phyloP scores from a whole-genome alignment of 1,139 yeast species.

The Pichia inconspicua region DNA sequence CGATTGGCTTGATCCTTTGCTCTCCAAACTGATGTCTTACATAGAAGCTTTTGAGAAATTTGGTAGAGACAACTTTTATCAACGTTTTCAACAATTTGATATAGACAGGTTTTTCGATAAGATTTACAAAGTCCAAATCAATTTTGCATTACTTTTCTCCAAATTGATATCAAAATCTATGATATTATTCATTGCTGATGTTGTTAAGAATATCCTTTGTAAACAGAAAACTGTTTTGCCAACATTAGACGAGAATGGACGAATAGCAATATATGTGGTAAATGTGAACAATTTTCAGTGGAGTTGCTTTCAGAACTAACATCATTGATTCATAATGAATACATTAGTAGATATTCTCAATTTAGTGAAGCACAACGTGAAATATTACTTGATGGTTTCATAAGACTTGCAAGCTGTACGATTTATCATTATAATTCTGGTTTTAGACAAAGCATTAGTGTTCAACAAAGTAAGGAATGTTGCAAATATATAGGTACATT shows the following conservation, averaged over 20 bases:
- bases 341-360: constrained; percentile 3
- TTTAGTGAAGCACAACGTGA: constrained; percentile 2
- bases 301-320: constrained; percentile 1
- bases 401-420: constrained; percentile 5
- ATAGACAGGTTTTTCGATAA: constrained; percentile 5
- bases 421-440: constrained; percentile 11
- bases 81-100: constrained; percentile 1
- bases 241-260: not conserved
- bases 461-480: constrained; percentile 7
- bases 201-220: constrained; percentile 6
- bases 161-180: constrained; percentile 8
- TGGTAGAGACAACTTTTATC: not conserved
- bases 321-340: constrained; percentile 6
- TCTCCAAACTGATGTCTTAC: not conserved
- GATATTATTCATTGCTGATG: constrained; percentile 5
- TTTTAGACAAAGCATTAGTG: constrained; percentile 2
- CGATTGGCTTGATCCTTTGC: not conserved
- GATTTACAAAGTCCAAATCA: not conserved
- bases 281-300: constrained; percentile 7
- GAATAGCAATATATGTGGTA: constrained; percentile 8
- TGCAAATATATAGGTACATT: constrained; percentile 12
- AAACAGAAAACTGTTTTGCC: constrained; percentile 9
- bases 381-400: constrained; percentile 5
- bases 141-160: constrained; percentile 3
- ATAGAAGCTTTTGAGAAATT: not conserved